phyloP scores from a whole-genome alignment of 2,329 filamentous ascomycete species.

The Colletotrichum sp. region DNA sequence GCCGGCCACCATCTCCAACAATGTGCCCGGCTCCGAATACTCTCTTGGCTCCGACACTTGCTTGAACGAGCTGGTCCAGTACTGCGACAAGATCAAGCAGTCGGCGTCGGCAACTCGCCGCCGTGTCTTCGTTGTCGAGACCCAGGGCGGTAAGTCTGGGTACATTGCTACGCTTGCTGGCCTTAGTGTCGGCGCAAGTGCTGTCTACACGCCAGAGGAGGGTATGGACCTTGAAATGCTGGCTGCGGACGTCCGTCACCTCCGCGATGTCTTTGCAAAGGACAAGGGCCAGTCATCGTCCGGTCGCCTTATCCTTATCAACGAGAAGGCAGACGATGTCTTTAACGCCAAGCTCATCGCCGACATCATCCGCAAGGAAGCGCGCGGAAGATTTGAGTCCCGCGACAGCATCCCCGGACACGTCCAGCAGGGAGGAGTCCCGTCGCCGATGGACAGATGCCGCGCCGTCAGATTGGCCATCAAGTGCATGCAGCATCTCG shows the following conservation, averaged over 20 bases:
- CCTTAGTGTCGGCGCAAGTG: conserved; percentile 87
- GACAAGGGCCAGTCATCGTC: conserved; percentile 90
- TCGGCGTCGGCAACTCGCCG: conserved; percentile 92
- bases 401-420: conserved; percentile 91
- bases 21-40: conserved; percentile 97
- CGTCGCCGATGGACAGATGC: conserved; percentile 94
- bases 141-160: conserved; percentile 91
- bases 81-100: conserved; percentile 97
- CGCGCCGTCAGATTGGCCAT: conserved; percentile 91
- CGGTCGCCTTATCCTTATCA: conserved; percentile 94
- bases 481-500: conserved; percentile 91
- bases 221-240: conserved; percentile 95
- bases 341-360: conserved; percentile 95
- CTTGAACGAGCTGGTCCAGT: conserved; percentile 90
- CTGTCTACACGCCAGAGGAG: conserved; percentile 97
- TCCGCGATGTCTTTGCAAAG: conserved; percentile 83
- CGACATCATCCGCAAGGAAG: conserved; percentile 93
- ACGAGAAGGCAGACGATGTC: conserved; percentile 89
- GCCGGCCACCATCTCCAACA: conserved; percentile 98
- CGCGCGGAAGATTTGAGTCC: conserved; percentile 89
- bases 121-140: conserved; percentile 97
- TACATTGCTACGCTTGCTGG: conserved; percentile 93
- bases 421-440: conserved; percentile 92
- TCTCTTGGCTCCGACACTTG: conserved; percentile 96
- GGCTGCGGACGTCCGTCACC: conserved; percentile 84